These are phyloP conservation scores for Gautieria morchelliformis DNA, from an alignment of 768 basidiomycete species.

Conservation along the genomic window DNA sequence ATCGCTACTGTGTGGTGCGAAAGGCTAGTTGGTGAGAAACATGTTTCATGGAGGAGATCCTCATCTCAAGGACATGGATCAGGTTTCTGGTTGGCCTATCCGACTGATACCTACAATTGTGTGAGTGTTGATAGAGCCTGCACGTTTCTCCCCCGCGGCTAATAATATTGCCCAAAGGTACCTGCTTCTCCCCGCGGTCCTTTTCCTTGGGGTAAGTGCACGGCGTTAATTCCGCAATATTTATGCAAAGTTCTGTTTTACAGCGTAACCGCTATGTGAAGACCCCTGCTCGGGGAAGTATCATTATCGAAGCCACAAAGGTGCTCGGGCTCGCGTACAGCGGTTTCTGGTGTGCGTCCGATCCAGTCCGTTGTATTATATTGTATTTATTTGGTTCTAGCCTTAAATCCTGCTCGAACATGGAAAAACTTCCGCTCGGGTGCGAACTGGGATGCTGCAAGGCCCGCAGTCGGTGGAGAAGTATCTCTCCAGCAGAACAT, in stretches of 20 bases:
- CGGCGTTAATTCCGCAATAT: too few species aligned
- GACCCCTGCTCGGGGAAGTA: conserved; percentile 55
- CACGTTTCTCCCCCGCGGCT: not conserved
- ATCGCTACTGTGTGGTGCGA: conserved; percentile 6
- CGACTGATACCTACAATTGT: conserved; percentile 51
- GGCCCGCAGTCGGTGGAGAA: not conserved
- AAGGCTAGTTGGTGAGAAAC: conserved; percentile 3
- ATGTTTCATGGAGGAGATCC: not conserved
- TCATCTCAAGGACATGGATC: conserved; percentile 19
- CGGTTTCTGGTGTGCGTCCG: conserved; percentile 32
- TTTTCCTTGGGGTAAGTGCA: conserved; percentile 32
- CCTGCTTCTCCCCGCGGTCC: conserved; percentile 48
- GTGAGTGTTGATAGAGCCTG: conserved; percentile 23
- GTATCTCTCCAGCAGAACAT: not conserved
- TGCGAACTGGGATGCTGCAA: conserved; percentile 6
- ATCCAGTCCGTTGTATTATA: too few species aligned
- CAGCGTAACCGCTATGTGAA: conserved; percentile 39
- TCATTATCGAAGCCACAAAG: conserved; percentile 40
- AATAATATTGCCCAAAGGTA: not conserved
- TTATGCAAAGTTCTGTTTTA: not conserved
- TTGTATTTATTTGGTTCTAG: not conserved
- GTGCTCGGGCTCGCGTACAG: conserved; percentile 36
- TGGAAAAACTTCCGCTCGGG: conserved; percentile 1
- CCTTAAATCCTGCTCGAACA: not conserved
- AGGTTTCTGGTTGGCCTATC: conserved; percentile 57